Evolutionary conservation across 495 filamentous ascomycete species (phyloP).

Genomic region (Patellaria atrata): DNA sequence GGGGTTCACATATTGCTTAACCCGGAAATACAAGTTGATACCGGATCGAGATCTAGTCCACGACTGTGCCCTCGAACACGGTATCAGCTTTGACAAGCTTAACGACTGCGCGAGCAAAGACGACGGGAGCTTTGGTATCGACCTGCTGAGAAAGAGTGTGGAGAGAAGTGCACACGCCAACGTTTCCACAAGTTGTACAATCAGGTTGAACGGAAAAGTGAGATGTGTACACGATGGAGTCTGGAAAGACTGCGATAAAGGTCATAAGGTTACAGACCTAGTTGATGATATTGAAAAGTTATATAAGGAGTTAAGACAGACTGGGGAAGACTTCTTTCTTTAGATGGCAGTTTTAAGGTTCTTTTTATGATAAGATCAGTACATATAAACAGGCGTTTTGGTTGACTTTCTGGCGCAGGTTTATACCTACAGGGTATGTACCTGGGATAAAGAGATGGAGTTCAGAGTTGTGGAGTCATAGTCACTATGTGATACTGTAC

Average conservation of each 20-base stretch:
- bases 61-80: slow-evolving; percentile 77
- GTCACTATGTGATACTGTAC: too few relatives aligned
- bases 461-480: too few relatives aligned
- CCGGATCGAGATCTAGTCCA: slow-evolving; percentile 60
- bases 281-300: slow-evolving; percentile 55
- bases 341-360: too few relatives aligned
- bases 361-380: too few relatives aligned
- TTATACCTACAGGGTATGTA: too few relatives aligned
- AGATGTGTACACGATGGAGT: slow-evolving; percentile 77
- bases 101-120: slow-evolving; percentile 67
- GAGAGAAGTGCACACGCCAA: slow-evolving; percentile 48
- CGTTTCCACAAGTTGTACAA: slow-evolving; percentile 75
- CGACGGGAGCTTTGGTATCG: slow-evolving; percentile 43
- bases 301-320: slow-evolving; percentile 11
- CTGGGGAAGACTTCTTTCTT: too few relatives aligned
- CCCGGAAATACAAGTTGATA: slow-evolving; percentile 54
- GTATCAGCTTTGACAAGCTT: slow-evolving; percentile 67
- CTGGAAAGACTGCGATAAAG: slow-evolving; percentile 68
- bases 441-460: too few relatives aligned
- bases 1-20: slow-evolving; percentile 82
- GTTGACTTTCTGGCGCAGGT: too few relatives aligned
- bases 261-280: slow-evolving; percentile 54
- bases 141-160: slow-evolving; percentile 65
- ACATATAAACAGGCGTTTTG: too few relatives aligned
- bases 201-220: slow-evolving; percentile 53